Conservation (phyloP, 176 grass and related monocot species). For the Microstegium vimineum region DNA sequence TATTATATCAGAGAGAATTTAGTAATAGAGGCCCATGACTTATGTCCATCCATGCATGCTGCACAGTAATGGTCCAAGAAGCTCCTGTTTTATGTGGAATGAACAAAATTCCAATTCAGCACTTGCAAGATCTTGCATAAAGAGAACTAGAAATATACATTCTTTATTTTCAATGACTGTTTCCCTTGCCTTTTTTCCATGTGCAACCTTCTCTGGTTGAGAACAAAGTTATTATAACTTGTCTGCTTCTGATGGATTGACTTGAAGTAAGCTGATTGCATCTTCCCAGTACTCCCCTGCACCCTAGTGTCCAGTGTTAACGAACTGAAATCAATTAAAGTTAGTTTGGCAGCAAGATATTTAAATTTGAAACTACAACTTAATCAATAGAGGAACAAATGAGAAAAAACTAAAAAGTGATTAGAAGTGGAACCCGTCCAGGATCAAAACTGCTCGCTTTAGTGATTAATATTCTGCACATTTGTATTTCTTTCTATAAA, state of each 20-base stretch:
- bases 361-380: not conserved
- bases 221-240: not conserved
- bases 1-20: not conserved
- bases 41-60: not conserved
- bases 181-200: not conserved
- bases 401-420: not conserved
- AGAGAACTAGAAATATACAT: not conserved
- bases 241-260: not conserved
- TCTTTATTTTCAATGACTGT: slow-evolving; percentile 7
- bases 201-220: not conserved
- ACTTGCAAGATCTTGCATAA: not conserved
- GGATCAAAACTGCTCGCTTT: not conserved
- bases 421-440: not conserved
- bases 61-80: not conserved
- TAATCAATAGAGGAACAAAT: not conserved
- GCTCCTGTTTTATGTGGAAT: not conserved
- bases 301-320: not conserved
- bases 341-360: not conserved
- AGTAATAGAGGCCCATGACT: not conserved
- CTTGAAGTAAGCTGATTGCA: not conserved
- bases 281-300: not conserved
- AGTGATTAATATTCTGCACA: not conserved
- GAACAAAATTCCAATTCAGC: not conserved
- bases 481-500: not conserved
- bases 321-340: not conserved